These are phyloP conservation scores for Spathaspora gorwiae DNA, from an alignment of 805 yeast species.

Conservation along the genomic window DNA sequence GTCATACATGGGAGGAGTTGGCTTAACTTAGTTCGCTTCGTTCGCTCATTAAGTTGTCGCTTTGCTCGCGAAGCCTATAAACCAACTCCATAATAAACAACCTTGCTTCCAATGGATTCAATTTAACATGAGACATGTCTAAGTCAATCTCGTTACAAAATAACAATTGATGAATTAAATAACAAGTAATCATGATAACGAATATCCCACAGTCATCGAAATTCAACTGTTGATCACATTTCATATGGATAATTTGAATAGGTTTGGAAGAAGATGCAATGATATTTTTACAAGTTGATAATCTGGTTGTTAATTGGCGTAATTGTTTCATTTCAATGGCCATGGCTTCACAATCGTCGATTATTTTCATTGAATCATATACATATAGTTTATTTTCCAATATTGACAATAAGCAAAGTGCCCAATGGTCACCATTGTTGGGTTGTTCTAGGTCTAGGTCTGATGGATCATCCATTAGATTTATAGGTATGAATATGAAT, in stretches of 20 bases:
- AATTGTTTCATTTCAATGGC: conserved; percentile 23
- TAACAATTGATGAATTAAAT: conserved; percentile 24
- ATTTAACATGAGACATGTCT: conserved; percentile 33
- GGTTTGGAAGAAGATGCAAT: conserved; percentile 16
- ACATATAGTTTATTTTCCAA: conserved; percentile 46
- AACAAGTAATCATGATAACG: conserved; percentile 36
- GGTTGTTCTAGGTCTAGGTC: conserved; percentile 38
- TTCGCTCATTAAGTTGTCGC: not conserved
- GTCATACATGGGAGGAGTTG: no score
- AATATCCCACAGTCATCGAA: conserved; percentile 64
- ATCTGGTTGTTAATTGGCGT: conserved; percentile 16
- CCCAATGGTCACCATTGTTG: conserved; percentile 78
- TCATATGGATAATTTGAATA: conserved; percentile 24
- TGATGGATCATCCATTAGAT: conserved; percentile 47
- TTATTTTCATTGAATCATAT: conserved; percentile 54
- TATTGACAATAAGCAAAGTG: conserved; percentile 50
- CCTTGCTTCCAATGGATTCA: conserved; percentile 48
- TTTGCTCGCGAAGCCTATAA: conserved; percentile 2
- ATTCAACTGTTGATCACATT: conserved; percentile 58
- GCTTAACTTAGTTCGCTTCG: no score
- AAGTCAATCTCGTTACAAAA: conserved; percentile 25
- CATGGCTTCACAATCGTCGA: conserved; percentile 11
- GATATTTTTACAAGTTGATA: conserved; percentile 18
- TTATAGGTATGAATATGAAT: conserved; percentile 64
- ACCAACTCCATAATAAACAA: conserved; percentile 32